These are phyloP conservation scores for Phytopythium montanum DNA, from an alignment of 352 stramenopile genomes.

Conservation along the genomic window DNA sequence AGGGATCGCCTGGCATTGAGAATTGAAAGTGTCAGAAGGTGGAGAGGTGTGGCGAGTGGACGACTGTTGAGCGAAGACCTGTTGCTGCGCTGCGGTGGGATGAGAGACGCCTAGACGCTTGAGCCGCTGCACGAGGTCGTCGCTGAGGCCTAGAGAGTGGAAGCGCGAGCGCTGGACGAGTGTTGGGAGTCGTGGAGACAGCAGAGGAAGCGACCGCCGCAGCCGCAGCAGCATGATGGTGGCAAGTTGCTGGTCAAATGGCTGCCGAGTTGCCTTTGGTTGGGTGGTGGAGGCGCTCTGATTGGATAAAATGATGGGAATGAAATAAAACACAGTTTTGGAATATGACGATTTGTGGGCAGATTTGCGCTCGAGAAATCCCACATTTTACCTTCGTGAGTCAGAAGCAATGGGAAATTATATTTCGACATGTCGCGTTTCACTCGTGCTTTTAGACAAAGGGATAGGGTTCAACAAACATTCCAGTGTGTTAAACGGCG, in stretches of 20 bases:
- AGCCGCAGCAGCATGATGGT: background rate
- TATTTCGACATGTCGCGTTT: background rate
- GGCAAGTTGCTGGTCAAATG: background rate
- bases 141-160: constrained; percentile 51
- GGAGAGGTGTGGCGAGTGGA: no score
- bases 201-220: background rate
- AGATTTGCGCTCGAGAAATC: background rate
- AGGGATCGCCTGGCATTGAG: constrained; percentile 40
- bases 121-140: constrained; percentile 30
- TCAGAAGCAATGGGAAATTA: no score
- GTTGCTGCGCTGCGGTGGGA: constrained; percentile 50
- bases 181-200: background rate
- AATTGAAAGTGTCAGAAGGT: background rate
- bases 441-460: background rate
- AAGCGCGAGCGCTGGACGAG: constrained; percentile 24
- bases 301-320: constrained; percentile 1
- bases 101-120: constrained; percentile 24
- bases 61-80: constrained; percentile 15
- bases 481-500: no score
- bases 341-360: background rate
- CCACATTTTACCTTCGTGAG: no score
- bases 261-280: no score
- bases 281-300: background rate
- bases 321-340: no score
- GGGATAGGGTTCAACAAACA: background rate